A percentile compares a stretch with the other conserved stretches of the same genome.
Evolutionary conservation across 805 yeast genomes (phyloP).

Genomic region (Kuraishia capsulata): DNA sequence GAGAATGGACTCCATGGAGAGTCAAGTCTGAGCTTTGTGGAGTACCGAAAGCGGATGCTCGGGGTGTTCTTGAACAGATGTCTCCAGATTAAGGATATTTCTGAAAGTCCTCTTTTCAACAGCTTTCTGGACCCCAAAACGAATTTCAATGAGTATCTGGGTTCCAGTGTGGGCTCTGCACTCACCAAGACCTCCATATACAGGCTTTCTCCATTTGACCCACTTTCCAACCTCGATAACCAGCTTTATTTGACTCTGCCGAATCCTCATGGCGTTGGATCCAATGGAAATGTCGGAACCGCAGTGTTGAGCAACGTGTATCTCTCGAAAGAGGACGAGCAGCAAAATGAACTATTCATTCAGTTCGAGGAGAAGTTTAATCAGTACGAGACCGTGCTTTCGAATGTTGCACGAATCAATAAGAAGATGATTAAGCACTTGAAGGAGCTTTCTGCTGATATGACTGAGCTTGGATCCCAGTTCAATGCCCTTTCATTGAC

Average conservation of each 20-base stretch:
- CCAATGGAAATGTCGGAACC: conserved; percentile 6
- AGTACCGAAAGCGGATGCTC: conserved; percentile 67
- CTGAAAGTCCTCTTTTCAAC: conserved; percentile 53
- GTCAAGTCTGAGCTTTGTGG: conserved; percentile 17
- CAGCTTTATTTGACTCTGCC: conserved; percentile 54
- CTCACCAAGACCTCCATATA: conserved; percentile 41
- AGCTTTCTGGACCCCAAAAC: conserved; percentile 82
- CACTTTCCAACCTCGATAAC: conserved; percentile 42
- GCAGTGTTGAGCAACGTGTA: conserved; percentile 14
- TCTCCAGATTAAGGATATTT: conserved; percentile 42
- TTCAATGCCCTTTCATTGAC: conserved; percentile 48
- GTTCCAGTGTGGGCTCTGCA: conserved; percentile 42
- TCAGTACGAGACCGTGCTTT: conserved; percentile 21
- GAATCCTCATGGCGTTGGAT: conserved; percentile 26
- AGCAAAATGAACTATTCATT: conserved; percentile 17
- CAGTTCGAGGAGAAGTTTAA: conserved; percentile 21
- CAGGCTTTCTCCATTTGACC: conserved; percentile 54
- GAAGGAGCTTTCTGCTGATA: conserved; percentile 36
- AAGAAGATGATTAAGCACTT: conserved; percentile 35
- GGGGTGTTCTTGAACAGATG: conserved; percentile 76
- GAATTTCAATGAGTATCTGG: conserved; percentile 70
- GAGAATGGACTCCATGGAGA: background rate
- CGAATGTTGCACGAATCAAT: conserved; percentile 27
- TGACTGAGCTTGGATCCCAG: conserved; percentile 41
- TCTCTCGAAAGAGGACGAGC: conserved; percentile 16